Conservation (phyloP, 345 rosid species). For the Bruguiera parviflora region DNA sequence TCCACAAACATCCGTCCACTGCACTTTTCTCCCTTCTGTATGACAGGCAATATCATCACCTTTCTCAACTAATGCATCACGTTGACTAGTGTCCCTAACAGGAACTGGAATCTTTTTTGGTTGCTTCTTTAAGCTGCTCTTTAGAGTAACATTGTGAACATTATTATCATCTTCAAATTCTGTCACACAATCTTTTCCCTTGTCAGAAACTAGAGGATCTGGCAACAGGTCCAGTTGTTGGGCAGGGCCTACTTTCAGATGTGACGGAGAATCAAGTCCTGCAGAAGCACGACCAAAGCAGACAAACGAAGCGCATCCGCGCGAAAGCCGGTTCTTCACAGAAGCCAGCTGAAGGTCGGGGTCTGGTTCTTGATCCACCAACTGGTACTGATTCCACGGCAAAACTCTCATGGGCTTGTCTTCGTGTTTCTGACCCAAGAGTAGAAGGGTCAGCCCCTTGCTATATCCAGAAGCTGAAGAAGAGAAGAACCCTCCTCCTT, state of each 20-base stretch:
- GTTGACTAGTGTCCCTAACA: slow-evolving; percentile 41
- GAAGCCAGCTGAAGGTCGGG: slow-evolving; percentile 95
- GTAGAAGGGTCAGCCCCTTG: slow-evolving; percentile 82
- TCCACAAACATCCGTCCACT: slow-evolving; percentile 94
- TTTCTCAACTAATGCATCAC: slow-evolving; percentile 36
- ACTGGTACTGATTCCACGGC: slow-evolving; percentile 97
- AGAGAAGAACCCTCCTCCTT: slow-evolving; percentile 99
- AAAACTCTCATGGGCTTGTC: slow-evolving; percentile 93
- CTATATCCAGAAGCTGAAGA: slow-evolving; percentile 96
- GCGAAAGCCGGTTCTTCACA: slow-evolving; percentile 67
- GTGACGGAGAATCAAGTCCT: slow-evolving; percentile 66
- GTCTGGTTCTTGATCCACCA: slow-evolving; percentile 78
- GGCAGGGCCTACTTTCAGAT: slow-evolving; percentile 78
- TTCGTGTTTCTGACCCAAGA: slow-evolving; percentile 79
- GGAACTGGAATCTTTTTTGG: slow-evolving; percentile 34
- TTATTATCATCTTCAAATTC: slow-evolving; percentile 40
- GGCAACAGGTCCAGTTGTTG: slow-evolving; percentile 53
- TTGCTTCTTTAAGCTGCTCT: slow-evolving; percentile 80
- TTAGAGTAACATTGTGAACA: slow-evolving; percentile 45
- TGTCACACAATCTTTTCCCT: slow-evolving; percentile 31
- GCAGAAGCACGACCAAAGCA: slow-evolving; percentile 94
- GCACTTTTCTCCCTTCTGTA: slow-evolving; percentile 69
- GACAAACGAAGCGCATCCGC: slow-evolving; percentile 80
- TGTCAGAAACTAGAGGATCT: slow-evolving; percentile 45
- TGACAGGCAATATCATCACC: slow-evolving; percentile 41